Evolutionary conservation across 345 rosid genomes (phyloP).

Genomic region (Durio zibethinus): DNA sequence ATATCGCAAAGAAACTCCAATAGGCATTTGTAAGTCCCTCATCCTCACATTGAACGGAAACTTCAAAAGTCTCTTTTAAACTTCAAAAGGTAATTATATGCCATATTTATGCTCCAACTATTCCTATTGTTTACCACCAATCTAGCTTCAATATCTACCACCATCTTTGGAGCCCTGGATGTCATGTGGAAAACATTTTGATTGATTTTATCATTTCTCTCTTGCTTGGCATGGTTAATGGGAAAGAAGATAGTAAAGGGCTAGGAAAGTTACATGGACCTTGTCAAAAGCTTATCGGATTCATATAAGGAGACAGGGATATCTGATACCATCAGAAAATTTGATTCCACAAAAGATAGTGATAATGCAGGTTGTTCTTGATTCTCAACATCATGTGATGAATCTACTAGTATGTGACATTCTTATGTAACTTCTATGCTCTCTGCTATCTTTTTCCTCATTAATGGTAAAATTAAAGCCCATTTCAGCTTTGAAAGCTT

Average conservation of each 20-base stretch:
- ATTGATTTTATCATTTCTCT: not conserved
- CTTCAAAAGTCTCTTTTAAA: not conserved
- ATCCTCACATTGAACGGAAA: not conserved
- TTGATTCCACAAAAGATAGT: too few species aligned
- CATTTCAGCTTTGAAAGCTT: too few species aligned
- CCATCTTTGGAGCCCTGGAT: not conserved
- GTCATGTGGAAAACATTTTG: not conserved
- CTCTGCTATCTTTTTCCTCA: too few species aligned
- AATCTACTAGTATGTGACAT: too few species aligned
- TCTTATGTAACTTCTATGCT: too few species aligned
- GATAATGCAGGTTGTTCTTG: too few species aligned
- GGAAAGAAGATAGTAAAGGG: not conserved
- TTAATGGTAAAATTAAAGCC: too few species aligned
- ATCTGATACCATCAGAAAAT: too few species aligned
- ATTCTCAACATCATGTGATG: too few species aligned
- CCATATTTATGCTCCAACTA: not conserved
- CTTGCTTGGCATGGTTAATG: not conserved
- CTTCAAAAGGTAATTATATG: not conserved
- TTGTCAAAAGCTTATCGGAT: not conserved
- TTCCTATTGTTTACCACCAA: not conserved
- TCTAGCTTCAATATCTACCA: not conserved
- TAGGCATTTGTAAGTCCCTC: not conserved
- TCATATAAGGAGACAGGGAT: too few species aligned
- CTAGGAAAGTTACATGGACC: not conserved
- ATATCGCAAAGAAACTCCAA: not conserved